Base-by-base conservation (phyloP, 1,284 basidiomycete genomes). In the Puccinia hordei region DNA sequence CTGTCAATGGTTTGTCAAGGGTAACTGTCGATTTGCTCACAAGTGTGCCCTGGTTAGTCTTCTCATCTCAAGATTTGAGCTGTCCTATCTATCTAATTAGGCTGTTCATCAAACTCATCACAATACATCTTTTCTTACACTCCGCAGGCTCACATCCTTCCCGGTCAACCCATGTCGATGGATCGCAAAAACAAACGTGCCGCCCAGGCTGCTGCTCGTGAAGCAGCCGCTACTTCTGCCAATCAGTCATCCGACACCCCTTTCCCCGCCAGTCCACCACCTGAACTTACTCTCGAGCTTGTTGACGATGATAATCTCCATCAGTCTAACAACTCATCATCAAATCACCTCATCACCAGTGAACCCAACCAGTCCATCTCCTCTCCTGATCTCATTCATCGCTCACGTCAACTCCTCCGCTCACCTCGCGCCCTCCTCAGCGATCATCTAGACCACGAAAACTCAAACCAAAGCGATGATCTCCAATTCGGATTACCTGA, bases 181-280 rank as follows among this genome's bases (percentile, higher is more conserved):
- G 96, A 99, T 86, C 88, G 95, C 83, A 96, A 97, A 88, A 98
- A 99, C 87, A 98, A 98, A 89, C 94, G 96, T 84, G 92, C 93
- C 13, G 94, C 94, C 0, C 95, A 98, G 84, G 88, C 90, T 59
- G 91, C 90, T 33, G 87, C 88, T 8, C 68, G 74, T 41, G 80
- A 78, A 65, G 80, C 80, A 73, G 82, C 83, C 15, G 83, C 84
- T 0, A 72, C 82, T 12, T 80, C 83, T 27, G 82, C 83, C 24
- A 81, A 79, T 3, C 81, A 83, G 30, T 81, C 82, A 0, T 59
- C 65, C 17, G 63, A 73, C n/a, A n/a, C 71, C 33, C 68, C 75
- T 63, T 51, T 55, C 19, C 49, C 55, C n/a, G n/a, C 53, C 49
- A 49, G 33, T 80, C 73, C 71, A 66, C 80, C 77, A 63, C 55